Base-by-base conservation (phyloP, 805 yeast species). In the Candida nitratophila region DNA sequence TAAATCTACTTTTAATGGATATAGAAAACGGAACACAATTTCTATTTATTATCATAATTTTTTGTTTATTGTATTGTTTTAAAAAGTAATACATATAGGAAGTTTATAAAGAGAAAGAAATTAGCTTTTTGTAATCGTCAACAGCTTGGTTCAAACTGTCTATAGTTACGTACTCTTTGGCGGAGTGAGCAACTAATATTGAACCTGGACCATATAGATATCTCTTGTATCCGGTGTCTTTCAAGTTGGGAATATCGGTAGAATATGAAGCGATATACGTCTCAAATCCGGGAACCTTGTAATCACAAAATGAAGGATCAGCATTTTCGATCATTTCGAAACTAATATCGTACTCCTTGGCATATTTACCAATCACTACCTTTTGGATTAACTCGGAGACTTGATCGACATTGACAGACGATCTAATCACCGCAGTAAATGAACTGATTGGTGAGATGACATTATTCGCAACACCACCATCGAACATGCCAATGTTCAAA, bases 171-270 rank as follows among this genome's bases (percentile, higher is more conserved):
- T 60, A 72, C 60, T 81, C 86, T 44, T 75, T 57, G 44, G 70
- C 79, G 8, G 77, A 70, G 52, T 81, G 86, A 0, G 86, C 86
- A 33, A 75, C 79, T 30, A 63, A 66, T 40, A 81, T 79, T 2
- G 79, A 62, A 2, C 88, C 88, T 3, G 87, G 86, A 0, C 87
- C 88, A 51, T 79, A 81, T 9, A 81, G 60, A 52, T 77, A 81
- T 51, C 76, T 65, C 44, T 64, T 68, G 49, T 65, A 67, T 8
- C 64, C 64, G 17, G 51, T 42, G 8, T 52, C 51, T 4, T 50
- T 43, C 38, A 76, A 49, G 42, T 71, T 65, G 14, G 81, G 79
- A 40, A 76, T 65, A 51, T 77, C 82, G 1, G 69, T 64, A 12
- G 57, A 53, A 40, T 62, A 64, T 3, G 64, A 48, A 2, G 65